Conservation (phyloP, 2,329 filamentous ascomycete genomes). For the Fusarium annulatum region DNA sequence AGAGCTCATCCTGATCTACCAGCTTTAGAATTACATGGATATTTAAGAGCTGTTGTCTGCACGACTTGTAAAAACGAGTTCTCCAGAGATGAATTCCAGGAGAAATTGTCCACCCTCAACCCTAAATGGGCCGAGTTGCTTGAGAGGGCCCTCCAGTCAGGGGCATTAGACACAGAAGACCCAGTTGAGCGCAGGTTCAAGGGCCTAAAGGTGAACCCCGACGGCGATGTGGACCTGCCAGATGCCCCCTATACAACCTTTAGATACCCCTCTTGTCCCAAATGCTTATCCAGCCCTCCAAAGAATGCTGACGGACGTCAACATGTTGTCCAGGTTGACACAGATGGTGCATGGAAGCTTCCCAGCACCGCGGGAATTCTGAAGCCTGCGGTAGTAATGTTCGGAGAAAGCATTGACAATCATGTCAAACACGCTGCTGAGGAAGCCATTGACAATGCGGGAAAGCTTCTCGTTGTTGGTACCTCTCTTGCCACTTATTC, state of each 20-base stretch:
- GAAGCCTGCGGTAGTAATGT: slow-evolving; percentile 96
- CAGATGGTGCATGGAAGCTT: slow-evolving; percentile 80
- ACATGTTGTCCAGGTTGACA: slow-evolving; percentile 75
- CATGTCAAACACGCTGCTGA: slow-evolving; percentile 81
- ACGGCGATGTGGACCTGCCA: slow-evolving; percentile 92
- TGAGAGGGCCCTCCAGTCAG: slow-evolving; percentile 74
- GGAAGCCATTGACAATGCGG: slow-evolving; percentile 79
- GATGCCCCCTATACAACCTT: slow-evolving; percentile 90
- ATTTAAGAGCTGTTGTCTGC: slow-evolving; percentile 84
- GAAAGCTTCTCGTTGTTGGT: slow-evolving; percentile 81
- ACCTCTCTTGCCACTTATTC: slow-evolving; percentile 96
- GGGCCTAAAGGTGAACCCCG: slow-evolving; percentile 87
- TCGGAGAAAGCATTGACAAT: slow-evolving; percentile 85
- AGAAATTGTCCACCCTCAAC: slow-evolving; percentile 80
- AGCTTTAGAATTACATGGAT: slow-evolving; percentile 91
- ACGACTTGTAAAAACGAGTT: slow-evolving; percentile 80
- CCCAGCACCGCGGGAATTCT: slow-evolving; percentile 79
- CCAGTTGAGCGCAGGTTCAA: slow-evolving; percentile 73
- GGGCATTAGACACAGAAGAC: slow-evolving; percentile 82
- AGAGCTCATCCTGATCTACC: slow-evolving; percentile 77
- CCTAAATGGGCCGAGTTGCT: slow-evolving; percentile 87
- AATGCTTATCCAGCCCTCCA: slow-evolving; percentile 75
- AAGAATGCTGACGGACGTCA: slow-evolving; percentile 63
- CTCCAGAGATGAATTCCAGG: slow-evolving; percentile 79
- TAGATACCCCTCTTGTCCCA: slow-evolving; percentile 88